phyloP scores from a whole-genome alignment of 163 green algal species.

The Scenedesmus sp. region DNA sequence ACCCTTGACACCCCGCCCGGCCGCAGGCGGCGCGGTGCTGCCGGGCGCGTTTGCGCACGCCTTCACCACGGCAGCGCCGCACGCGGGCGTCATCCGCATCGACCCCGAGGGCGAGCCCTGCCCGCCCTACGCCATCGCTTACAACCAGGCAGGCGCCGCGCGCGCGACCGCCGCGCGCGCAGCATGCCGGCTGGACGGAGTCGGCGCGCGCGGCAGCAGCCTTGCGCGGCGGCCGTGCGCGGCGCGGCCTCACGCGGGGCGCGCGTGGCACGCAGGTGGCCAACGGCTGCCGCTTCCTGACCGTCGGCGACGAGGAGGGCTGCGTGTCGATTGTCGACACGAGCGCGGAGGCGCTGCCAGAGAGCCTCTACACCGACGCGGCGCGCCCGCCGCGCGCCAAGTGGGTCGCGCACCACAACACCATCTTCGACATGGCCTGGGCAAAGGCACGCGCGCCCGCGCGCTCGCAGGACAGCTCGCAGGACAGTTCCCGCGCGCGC shows the following conservation, averaged over 20 bases:
- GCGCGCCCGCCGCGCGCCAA: slow-evolving; percentile 44
- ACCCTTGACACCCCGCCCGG: not conserved
- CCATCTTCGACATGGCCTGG: slow-evolving; percentile 85
- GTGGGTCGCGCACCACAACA: slow-evolving; percentile 80
- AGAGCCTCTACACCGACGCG: slow-evolving; percentile 26
- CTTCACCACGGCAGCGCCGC: slow-evolving; percentile 2
- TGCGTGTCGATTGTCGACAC: slow-evolving; percentile 76
- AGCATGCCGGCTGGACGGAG: no score
- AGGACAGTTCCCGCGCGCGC: no score
- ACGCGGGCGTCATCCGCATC: slow-evolving; percentile 32
- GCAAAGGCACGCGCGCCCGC: slow-evolving; percentile 54
- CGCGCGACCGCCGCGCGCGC: no score
- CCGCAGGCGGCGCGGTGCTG: not conserved
- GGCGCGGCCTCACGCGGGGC: no score
- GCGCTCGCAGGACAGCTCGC: no score
- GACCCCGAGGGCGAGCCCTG: slow-evolving; percentile 36
- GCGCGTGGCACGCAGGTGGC: slow-evolving; percentile 52
- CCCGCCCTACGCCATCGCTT: slow-evolving; percentile 32
- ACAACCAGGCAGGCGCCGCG: slow-evolving; percentile 28
- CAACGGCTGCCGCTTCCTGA: slow-evolving; percentile 60
- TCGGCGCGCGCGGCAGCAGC: no score
- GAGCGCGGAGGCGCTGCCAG: slow-evolving; percentile 43
- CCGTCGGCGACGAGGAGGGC: slow-evolving; percentile 81
- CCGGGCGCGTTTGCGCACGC: slow-evolving; percentile 24
- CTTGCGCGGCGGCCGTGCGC: no score